A percentile compares a stretch with the other conserved stretches of the same genome.
These are phyloP conservation scores for Fraxinus greggii DNA, from an alignment of 305 asterid genomes.

Conservation along the genomic window DNA sequence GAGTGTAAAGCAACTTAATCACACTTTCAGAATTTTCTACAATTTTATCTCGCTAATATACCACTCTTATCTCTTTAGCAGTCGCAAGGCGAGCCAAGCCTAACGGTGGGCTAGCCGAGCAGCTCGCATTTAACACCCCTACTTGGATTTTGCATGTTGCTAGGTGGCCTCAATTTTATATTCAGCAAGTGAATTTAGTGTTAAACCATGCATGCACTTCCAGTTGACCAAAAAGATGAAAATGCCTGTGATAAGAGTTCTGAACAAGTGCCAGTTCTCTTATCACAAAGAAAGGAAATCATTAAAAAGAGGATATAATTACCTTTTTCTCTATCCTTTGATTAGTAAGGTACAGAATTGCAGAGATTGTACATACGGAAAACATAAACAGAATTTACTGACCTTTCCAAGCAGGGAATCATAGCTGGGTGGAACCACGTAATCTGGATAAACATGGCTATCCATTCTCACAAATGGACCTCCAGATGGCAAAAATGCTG, in stretches of 20 bases:
- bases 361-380: neutral
- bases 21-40: neutral
- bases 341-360: neutral
- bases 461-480: slow-evolving; percentile 99
- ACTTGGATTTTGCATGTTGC: neutral
- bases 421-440: slow-evolving; percentile 98
- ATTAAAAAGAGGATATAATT: neutral
- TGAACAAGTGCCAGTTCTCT: neutral
- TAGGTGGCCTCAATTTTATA: neutral
- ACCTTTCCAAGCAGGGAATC: slow-evolving; percentile 99
- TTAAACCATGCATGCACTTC: neutral
- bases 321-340: neutral
- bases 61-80: neutral
- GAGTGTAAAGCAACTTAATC: neutral
- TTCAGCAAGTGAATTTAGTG: neutral
- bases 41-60: neutral
- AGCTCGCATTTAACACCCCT: neutral
- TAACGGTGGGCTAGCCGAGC: neutral
- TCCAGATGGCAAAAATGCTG: slow-evolving; percentile 92
- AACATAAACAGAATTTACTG: slow-evolving; percentile 22
- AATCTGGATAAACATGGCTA: slow-evolving; percentile 95
- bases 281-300: neutral
- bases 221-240: neutral
- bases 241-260: neutral
- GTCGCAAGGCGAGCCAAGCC: neutral